phyloP scores from a whole-genome alignment of 495 filamentous ascomycete species.

The Aspergillus leporis region DNA sequence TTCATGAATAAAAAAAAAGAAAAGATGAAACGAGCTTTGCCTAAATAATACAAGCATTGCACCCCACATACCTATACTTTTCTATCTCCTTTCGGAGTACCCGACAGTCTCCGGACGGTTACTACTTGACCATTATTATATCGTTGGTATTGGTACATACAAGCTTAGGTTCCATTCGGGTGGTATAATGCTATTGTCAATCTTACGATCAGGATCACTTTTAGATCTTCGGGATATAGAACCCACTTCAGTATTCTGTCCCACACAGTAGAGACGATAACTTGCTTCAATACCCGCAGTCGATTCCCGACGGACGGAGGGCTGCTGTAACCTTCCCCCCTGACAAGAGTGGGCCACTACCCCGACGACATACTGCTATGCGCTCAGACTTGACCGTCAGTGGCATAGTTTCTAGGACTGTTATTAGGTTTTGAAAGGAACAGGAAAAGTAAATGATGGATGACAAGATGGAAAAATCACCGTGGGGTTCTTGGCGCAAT shows the following conservation, averaged over 20 bases:
- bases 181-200: background rate
- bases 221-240: too few species aligned
- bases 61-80: background rate
- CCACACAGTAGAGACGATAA: too few species aligned
- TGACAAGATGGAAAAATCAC: background rate
- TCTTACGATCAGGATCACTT: background rate
- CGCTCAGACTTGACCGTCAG: too few species aligned
- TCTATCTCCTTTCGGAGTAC: background rate
- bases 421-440: constrained; percentile 1
- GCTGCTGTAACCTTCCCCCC: too few species aligned
- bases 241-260: too few species aligned
- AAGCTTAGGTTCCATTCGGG: background rate
- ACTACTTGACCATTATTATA: background rate
- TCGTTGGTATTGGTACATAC: background rate
- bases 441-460: too few species aligned
- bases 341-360: too few species aligned
- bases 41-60: background rate
- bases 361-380: too few species aligned
- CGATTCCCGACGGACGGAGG: too few species aligned
- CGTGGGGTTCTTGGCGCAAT: background rate
- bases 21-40: background rate
- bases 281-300: too few species aligned
- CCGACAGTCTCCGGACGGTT: background rate
- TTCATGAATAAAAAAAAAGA: background rate
- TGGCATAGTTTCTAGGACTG: background rate